phyloP scores from a whole-genome alignment of 2,329 filamentous ascomycete species.

The Macrophomina phaseolina region DNA sequence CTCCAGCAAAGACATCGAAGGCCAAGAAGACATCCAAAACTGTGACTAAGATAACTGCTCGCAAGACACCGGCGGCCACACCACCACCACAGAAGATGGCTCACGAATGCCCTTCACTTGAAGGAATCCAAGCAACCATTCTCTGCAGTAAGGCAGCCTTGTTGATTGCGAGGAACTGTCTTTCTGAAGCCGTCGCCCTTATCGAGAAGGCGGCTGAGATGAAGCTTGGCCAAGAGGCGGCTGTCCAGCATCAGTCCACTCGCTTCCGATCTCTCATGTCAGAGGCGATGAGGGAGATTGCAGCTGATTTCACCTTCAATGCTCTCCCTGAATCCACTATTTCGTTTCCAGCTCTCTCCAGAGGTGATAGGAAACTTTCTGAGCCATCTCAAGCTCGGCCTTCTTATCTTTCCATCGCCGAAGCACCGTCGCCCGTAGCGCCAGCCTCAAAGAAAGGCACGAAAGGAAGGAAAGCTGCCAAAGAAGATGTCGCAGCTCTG shows the following conservation, averaged over 20 bases:
- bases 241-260: slow-evolving; percentile 60
- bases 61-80: slow-evolving; percentile 25
- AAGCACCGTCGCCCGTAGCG: slow-evolving; percentile 30
- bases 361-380: slow-evolving; percentile 37
- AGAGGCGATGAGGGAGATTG: slow-evolving; percentile 74
- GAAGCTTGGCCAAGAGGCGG: slow-evolving; percentile 46
- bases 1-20: slow-evolving; percentile 1
- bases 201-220: slow-evolving; percentile 37
- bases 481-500: slow-evolving; percentile 60
- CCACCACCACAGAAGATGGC: slow-evolving; percentile 26
- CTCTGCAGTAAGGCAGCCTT: slow-evolving; percentile 58
- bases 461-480: slow-evolving; percentile 28
- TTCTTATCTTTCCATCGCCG: slow-evolving; percentile 26
- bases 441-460: slow-evolving; percentile 3
- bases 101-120: slow-evolving; percentile 47
- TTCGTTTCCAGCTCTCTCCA: slow-evolving; percentile 74
- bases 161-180: slow-evolving; percentile 39
- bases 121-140: slow-evolving; percentile 54
- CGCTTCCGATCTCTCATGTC: slow-evolving; percentile 72
- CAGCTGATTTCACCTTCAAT: slow-evolving; percentile 82
- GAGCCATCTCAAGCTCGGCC: slow-evolving; percentile 30
- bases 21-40: slow-evolving; percentile 31
- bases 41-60: not conserved
- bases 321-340: slow-evolving; percentile 92
- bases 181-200: slow-evolving; percentile 37